Evolutionary conservation across 1,284 basidiomycete genomes (phyloP).

Genomic region (Lentinus polychrous): DNA sequence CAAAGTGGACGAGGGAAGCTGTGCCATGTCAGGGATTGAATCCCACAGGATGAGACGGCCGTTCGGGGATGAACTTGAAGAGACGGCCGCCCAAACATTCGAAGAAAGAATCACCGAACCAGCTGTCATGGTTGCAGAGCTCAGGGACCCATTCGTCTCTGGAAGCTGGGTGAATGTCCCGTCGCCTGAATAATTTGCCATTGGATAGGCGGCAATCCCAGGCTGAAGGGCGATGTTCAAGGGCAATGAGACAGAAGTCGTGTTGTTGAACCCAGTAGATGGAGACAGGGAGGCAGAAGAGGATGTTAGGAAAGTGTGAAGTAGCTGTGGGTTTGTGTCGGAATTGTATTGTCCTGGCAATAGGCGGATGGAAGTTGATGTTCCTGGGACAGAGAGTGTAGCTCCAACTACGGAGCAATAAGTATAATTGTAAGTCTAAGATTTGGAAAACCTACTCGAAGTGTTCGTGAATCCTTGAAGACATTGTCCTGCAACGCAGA

Average conservation of each 20-base stretch:
- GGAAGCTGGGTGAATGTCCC: slow-evolving; percentile 53
- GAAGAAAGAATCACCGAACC: slow-evolving; percentile 55
- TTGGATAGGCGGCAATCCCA: slow-evolving; percentile 55
- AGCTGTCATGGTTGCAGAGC: slow-evolving; percentile 44
- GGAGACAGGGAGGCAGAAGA: slow-evolving; percentile 50
- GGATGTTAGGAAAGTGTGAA: slow-evolving; percentile 59
- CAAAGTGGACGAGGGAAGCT: slow-evolving; percentile 41
- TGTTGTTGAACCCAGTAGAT: slow-evolving; percentile 56
- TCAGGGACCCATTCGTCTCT: slow-evolving; percentile 31
- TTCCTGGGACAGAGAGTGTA: slow-evolving; percentile 48
- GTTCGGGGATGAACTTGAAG: slow-evolving; percentile 34
- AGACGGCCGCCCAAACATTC: slow-evolving; percentile 64
- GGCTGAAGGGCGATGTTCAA: slow-evolving; percentile 57
- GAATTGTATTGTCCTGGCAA: slow-evolving; percentile 71
- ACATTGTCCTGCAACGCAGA: slow-evolving; percentile 81
- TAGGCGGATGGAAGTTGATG: slow-evolving; percentile 47
- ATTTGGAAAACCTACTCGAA: slow-evolving; percentile 43
- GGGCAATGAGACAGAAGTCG: slow-evolving; percentile 46
- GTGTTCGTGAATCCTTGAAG: slow-evolving; percentile 65
- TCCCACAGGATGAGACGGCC: slow-evolving; percentile 66
- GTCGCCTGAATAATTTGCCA: slow-evolving; percentile 55
- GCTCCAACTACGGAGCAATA: slow-evolving; percentile 47
- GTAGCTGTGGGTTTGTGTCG: slow-evolving; percentile 60
- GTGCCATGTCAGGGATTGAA: slow-evolving; percentile 66
- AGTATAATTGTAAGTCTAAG: background rate